These are phyloP conservation scores for Cordyceps fumosorosea DNA, from an alignment of 2,329 filamentous ascomycete genomes.

Conservation along the genomic window DNA sequence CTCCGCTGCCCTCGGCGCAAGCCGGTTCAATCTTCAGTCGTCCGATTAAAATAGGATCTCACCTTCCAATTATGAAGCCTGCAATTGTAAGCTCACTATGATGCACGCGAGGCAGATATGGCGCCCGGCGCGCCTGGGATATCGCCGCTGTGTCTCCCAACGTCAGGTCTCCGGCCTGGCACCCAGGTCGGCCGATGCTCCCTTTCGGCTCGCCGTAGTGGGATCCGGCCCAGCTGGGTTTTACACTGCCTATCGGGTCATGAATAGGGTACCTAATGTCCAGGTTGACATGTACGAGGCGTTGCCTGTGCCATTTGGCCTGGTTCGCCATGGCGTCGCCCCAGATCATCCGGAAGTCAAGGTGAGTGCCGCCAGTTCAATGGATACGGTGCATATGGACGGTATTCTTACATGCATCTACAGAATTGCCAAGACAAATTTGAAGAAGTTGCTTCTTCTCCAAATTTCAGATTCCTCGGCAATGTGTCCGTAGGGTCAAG, in stretches of 20 bases:
- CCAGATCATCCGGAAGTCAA: slow-evolving; percentile 98
- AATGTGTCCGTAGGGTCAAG: slow-evolving; percentile 71
- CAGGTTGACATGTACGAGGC: slow-evolving; percentile 94
- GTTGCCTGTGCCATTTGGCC: slow-evolving; percentile 83
- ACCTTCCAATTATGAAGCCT: slow-evolving; percentile 1
- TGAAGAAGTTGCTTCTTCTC: slow-evolving; percentile 73
- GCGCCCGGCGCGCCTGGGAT: not conserved
- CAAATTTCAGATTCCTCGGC: slow-evolving; percentile 83
- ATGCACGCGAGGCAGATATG: not conserved
- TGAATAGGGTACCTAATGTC: slow-evolving; percentile 65
- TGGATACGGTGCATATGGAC: not conserved
- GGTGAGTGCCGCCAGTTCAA: slow-evolving; percentile 41
- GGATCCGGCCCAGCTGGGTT: slow-evolving; percentile 95
- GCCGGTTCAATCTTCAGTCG: not conserved
- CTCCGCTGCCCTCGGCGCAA: not conserved
- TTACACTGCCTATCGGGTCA: slow-evolving; percentile 82
- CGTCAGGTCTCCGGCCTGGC: not conserved
- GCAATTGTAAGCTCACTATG: not conserved
- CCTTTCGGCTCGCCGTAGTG: slow-evolving; percentile 77
- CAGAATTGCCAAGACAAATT: slow-evolving; percentile 96
- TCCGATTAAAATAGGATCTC: not conserved
- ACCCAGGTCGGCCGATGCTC: slow-evolving; percentile 32
- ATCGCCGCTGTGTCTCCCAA: not conserved
- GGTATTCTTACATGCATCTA: not conserved
- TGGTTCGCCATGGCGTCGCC: slow-evolving; percentile 93